Evolutionary conservation across 1,139 yeast genomes (phyloP), one percentile per base, ranked within the genome.

Genomic region (Geotrichum citri-aurantii): DNA sequence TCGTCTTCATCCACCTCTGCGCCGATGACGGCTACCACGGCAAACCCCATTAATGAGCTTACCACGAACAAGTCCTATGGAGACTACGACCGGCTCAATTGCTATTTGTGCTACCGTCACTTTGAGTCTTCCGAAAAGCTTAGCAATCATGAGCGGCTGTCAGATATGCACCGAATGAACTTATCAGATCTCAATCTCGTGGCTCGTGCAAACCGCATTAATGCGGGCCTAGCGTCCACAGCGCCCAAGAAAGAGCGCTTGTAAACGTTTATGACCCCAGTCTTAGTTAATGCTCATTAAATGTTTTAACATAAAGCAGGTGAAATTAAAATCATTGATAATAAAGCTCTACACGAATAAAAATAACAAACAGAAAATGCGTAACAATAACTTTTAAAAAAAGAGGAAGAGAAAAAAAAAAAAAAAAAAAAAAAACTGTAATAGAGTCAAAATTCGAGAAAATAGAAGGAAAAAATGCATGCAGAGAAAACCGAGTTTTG

Each of bases 101-200:
- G 59, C 54, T 57, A 49, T 26, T 47, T 57, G 3, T 57, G 59
- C 17, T 23, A 31, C 21, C 31, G 59, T 21, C 59, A 57, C 29
- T 57, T 57, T 17, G 17, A 29, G n/a, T 52, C 59, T n/a, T 37
- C 54, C n/a, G 59, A 52, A 21, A 52, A 49, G 21, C 50, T 57
- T 17, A 57, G 53, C 27, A 26, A 37, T 12, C 59, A 57, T 26
- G 59, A 57, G 31, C 54, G 59, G 8, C 47, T 48, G 2, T 57
- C 59, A 10, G 27, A 31, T 7, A 12, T 57, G 44, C 59, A 57
- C 31, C 54, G 40, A 12, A 49, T 23, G 7, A 50, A 57, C 29
- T 27, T 57, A 12, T 31, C 31, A 17, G 33, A 50, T 40, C 11
- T 21, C 24, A 50, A 40, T 6, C 2, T 24, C 5, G 26, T 50